These are phyloP conservation scores for Pestalotiopsis fici DNA, from an alignment of 2,329 filamentous ascomycete species.

Conservation along the genomic window DNA sequence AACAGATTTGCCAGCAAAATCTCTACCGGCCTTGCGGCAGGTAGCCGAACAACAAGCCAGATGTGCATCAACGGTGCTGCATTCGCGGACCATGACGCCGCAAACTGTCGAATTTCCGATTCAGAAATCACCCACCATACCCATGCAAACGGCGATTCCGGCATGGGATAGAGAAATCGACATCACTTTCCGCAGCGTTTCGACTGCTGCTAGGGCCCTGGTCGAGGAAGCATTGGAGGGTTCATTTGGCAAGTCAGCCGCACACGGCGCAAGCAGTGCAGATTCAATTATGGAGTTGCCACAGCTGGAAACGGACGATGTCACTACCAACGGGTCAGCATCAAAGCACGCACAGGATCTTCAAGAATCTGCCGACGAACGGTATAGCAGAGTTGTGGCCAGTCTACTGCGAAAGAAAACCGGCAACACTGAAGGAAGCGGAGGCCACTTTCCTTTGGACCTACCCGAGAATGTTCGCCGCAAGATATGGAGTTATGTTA, in stretches of 20 bases:
- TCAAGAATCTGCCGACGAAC: not conserved
- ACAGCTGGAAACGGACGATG: not conserved
- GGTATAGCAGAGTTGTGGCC: not conserved
- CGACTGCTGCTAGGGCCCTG: not conserved
- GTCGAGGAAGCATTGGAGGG: not conserved
- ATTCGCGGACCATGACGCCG: not conserved
- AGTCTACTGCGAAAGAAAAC: not conserved
- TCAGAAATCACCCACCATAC: not conserved
- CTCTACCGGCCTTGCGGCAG: not conserved
- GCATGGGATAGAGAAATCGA: slow-evolving; percentile 5
- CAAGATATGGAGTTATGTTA: slow-evolving; percentile 8
- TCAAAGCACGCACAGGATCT: not conserved
- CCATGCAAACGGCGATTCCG: not conserved
- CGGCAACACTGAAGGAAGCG: not conserved
- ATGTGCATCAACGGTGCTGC: not conserved
- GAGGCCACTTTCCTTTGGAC: not conserved
- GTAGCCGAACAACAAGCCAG: not conserved
- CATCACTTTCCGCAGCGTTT: not conserved
- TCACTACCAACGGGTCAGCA: too few species aligned
- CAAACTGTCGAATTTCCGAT: not conserved
- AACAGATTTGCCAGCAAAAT: not conserved
- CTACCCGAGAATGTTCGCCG: slow-evolving; percentile 2
- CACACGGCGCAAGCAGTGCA: too few species aligned
- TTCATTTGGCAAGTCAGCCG: not conserved
- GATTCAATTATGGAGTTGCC: not conserved